Evolutionary conservation across 768 basidiomycete species (phyloP), one percentile per base, ranked within the genome.

Genomic region (Solioccasus polychromus): DNA sequence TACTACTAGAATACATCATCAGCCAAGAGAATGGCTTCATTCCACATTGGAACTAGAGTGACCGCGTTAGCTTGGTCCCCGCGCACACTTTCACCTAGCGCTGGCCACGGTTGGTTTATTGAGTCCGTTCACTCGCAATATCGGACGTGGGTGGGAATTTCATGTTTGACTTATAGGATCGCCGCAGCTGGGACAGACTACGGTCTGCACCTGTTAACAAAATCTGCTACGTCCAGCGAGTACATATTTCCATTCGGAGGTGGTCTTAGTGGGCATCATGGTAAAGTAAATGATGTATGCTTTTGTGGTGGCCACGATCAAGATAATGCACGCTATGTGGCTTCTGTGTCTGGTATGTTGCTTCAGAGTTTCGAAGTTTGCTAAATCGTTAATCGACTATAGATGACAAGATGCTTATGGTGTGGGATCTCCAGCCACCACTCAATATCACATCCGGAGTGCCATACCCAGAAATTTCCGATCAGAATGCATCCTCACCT

Each of bases 371-470:
- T 43, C 20, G 36, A 23, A 19, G 32, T 18, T 18, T 11, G 24
- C 22, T 48, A 2, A 20, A 22, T 28, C 41, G 20, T 45, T 52
- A 35, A 51, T 32, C 14, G 29, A 37, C 26, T 32, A 6, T 50
- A 88, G 88, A 89, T 54, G 89, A 91, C 67, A 86, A 80, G 60
- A 84, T 85, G 77, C 75, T 89, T 30, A 85, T 89, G 80, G 80
- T 91, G 7, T 91, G 89, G 89, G 88, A 91, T 64, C 74, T 92
- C n/a, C 70, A 76, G 55, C 88, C 88, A 1, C 59, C 70, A 28
- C 44, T 74, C 36, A 66, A 77, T 43, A 68, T 76, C 34, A 62
- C 71, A 28, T 73, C 79, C 11, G 57, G 53, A 18, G 52, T 55
- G 12, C 63, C 67, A 18, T 60, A 47, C 55, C 63, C 71, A 35